Percentiles rank a stretch among this genome's conserved stretches.
Conservation (phyloP, 2,329 filamentous ascomycete species). For the Metarhizium guizhouense region DNA sequence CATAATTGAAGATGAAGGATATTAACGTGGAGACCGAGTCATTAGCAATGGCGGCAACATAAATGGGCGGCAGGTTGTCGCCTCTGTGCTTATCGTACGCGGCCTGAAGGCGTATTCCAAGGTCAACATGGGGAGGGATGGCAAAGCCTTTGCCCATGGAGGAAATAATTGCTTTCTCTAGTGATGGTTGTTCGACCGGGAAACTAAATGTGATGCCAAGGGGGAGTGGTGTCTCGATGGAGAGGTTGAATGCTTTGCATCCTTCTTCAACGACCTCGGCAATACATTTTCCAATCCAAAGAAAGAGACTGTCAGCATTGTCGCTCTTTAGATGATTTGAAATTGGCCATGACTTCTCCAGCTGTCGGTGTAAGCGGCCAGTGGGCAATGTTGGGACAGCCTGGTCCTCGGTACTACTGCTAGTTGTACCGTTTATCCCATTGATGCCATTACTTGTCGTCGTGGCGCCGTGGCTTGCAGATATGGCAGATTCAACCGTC, state of each 20-base stretch:
- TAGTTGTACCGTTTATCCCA: conserved; percentile 7
- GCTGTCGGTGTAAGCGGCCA: conserved; percentile 42
- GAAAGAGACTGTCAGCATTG: conserved; percentile 65
- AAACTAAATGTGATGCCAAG: conserved; percentile 65
- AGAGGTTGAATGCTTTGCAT: conserved; percentile 32
- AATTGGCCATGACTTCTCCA: conserved; percentile 69
- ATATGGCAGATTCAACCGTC: conserved; percentile 20
- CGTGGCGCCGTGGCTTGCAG: neutral
- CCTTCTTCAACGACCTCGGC: conserved; percentile 60
- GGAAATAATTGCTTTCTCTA: conserved; percentile 55
- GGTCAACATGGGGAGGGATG: conserved; percentile 49
- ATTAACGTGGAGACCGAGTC: conserved; percentile 73
- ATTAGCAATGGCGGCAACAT: conserved; percentile 70
- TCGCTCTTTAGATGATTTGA: conserved; percentile 64
- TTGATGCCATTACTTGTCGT: neutral
- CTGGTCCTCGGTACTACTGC: conserved; percentile 1
- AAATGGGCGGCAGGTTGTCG: conserved; percentile 51
- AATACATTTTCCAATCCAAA: conserved; percentile 75
- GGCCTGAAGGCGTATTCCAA: conserved; percentile 47
- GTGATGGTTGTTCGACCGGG: conserved; percentile 55
- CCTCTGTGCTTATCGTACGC: conserved; percentile 47
- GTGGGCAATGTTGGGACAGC: neutral
- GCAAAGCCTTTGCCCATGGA: conserved; percentile 65
- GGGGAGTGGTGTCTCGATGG: conserved; percentile 38
- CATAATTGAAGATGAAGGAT: conserved; percentile 65